A percentile compares a stretch with the other conserved stretches of the same genome.
Conservation (phyloP, 345 rosid species). For the Erysimum cheiranthoides region DNA sequence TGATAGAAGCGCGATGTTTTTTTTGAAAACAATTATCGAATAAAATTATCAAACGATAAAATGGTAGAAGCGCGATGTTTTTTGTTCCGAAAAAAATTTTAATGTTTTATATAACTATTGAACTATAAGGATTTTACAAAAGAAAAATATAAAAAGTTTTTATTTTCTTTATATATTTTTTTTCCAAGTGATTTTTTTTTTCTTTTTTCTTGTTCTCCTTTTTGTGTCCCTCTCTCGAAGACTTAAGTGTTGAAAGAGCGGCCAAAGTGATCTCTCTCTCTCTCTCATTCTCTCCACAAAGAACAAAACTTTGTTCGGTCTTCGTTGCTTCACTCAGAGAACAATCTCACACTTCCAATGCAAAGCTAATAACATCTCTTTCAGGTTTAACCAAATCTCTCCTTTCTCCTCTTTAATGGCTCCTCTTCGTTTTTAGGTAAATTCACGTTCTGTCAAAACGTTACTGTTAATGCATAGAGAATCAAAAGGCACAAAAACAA, state of each 20-base stretch:
- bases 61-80: no score
- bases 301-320: conserved; percentile 22
- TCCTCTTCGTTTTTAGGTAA: conserved; percentile 1
- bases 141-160: no score
- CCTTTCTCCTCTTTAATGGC: neutral
- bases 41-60: no score
- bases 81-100: neutral
- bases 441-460: conserved; percentile 33
- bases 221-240: neutral
- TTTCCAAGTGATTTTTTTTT: neutral
- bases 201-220: neutral
- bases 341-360: conserved; percentile 34
- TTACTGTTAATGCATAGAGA: conserved; percentile 31
- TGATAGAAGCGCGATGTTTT: no score
- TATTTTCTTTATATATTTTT: neutral
- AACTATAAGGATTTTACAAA: no score
- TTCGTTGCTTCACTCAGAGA: conserved; percentile 16
- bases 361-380: conserved; percentile 34
- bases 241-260: conserved; percentile 34
- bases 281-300: neutral
- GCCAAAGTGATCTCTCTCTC: conserved; percentile 39
- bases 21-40: no score
- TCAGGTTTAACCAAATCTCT: conserved; percentile 24
- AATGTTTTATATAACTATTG: no score
- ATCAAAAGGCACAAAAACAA: neutral